Evolutionary conservation across 2,329 filamentous ascomycete genomes (phyloP).

Genomic region (Penicillium sp.): DNA sequence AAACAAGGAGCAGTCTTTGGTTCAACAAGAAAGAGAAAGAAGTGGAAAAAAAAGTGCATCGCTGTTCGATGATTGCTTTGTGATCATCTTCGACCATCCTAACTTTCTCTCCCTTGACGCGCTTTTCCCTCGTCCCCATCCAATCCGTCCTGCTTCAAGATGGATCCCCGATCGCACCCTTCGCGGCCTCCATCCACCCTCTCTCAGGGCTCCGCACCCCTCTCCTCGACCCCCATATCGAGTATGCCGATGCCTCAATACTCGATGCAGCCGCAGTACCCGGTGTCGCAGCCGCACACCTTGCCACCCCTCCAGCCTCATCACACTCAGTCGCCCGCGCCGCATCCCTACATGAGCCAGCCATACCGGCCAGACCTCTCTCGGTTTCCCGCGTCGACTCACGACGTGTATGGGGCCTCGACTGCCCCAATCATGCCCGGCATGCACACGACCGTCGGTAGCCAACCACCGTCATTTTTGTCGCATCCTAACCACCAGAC

Average conservation of each 20-base stretch:
- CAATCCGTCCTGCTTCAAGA: constrained; percentile 20
- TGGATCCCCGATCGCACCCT: constrained; percentile 47
- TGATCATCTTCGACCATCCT: constrained; percentile 26
- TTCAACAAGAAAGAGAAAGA: background rate
- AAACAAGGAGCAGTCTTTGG: constrained; percentile 6
- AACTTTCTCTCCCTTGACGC: background rate
- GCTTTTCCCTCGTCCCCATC: background rate
- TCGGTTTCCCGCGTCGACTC: constrained; percentile 43
- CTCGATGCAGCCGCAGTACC: constrained; percentile 47
- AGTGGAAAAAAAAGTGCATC: constrained; percentile 9
- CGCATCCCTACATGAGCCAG: constrained; percentile 43
- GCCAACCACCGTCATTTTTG: constrained; percentile 44
- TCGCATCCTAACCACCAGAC: constrained; percentile 39
- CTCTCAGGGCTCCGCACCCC: constrained; percentile 45
- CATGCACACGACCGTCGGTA: constrained; percentile 41
- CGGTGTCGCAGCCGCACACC: constrained; percentile 45
- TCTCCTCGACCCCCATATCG: constrained; percentile 46
- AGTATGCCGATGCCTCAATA: constrained; percentile 50
- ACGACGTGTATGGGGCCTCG: constrained; percentile 45
- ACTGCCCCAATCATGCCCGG: constrained; percentile 42
- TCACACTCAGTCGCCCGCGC: constrained; percentile 45
- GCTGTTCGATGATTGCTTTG: constrained; percentile 38
- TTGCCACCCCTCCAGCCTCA: constrained; percentile 49
- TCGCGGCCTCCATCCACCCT: constrained; percentile 46
- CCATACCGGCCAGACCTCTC: constrained; percentile 44